Percentiles rank a stretch among this genome's conserved stretches.
Evolutionary conservation across 441 rosid species (phyloP).

Genomic region (Adansonia madagascariensis): DNA sequence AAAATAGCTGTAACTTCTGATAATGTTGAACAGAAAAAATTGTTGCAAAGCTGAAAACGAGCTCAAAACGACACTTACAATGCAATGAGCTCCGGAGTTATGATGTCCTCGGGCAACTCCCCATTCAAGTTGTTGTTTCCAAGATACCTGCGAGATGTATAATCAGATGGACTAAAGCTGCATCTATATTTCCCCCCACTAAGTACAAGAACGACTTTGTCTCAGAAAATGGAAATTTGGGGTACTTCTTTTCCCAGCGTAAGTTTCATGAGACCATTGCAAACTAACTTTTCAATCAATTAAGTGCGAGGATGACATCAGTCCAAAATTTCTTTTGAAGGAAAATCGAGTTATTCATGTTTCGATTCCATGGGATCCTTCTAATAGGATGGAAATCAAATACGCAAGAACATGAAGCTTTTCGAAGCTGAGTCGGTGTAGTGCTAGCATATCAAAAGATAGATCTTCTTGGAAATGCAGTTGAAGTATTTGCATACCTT

Average conservation of each 20-base stretch:
- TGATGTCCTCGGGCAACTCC: slow-evolving; percentile 44
- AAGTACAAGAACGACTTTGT: not conserved
- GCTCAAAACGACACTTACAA: slow-evolving; percentile 41
- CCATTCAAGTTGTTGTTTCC: slow-evolving; percentile 57
- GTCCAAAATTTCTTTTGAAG: not conserved
- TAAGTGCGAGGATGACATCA: not conserved
- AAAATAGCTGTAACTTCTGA: not conserved
- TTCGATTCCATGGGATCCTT: not conserved
- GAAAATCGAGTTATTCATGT: not conserved
- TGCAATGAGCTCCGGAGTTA: slow-evolving; percentile 41
- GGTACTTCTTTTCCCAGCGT: not conserved
- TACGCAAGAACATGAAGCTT: not conserved
- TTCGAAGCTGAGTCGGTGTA: not conserved
- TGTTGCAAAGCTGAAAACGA: not conserved
- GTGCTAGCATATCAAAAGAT: too few relatives aligned
- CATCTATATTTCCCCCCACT: not conserved
- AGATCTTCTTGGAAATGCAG: too few relatives aligned
- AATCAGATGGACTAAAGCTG: slow-evolving; percentile 23
- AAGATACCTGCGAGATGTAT: slow-evolving; percentile 45
- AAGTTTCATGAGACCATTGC: slow-evolving; percentile 2
- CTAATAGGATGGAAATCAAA: not conserved
- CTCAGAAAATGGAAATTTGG: not conserved
- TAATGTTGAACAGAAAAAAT: not conserved
- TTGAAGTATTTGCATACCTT: too few relatives aligned
- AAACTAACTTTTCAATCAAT: slow-evolving; percentile 1